These are phyloP conservation scores for Aurantiochytrium sp. DNA, from an alignment of 108 stramenopile species.

Conservation along the genomic window DNA sequence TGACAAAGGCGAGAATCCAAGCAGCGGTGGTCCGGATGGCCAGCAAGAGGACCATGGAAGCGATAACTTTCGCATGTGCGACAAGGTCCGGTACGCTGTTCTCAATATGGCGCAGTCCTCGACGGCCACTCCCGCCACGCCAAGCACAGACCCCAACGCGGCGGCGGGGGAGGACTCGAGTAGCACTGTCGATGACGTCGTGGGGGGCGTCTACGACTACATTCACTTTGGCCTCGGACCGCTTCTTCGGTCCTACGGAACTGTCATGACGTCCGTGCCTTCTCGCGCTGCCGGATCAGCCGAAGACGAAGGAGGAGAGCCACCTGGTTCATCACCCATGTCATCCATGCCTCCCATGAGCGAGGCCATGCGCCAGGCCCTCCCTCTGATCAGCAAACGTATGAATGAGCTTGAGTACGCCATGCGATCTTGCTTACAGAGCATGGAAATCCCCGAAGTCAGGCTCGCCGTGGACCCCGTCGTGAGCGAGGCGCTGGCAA, in stretches of 20 bases:
- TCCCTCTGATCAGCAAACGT: neutral
- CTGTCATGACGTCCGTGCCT: neutral
- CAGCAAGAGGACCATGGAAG: neutral
- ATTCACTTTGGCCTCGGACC: neutral
- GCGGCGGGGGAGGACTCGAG: neutral
- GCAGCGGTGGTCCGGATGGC: neutral
- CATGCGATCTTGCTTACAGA: conserved; percentile 8
- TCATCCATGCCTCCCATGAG: neutral
- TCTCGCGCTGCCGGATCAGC: neutral
- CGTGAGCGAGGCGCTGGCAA: neutral
- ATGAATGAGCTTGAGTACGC: conserved; percentile 2
- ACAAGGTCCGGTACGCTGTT: neutral
- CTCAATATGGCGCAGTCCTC: neutral
- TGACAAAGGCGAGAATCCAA: neutral
- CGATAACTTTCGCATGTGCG: neutral
- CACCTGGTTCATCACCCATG: too few relatives aligned
- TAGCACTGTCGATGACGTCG: neutral
- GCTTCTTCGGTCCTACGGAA: neutral
- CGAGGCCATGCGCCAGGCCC: neutral
- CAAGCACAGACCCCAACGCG: neutral
- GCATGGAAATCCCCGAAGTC: conserved; percentile 11
- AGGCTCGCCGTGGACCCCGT: neutral
- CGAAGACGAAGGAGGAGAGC: neutral
- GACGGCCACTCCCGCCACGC: neutral
- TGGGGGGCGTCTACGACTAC: neutral